Conservation (phyloP, 441 rosid genomes). For the Bocquillonia castaneifolia region DNA sequence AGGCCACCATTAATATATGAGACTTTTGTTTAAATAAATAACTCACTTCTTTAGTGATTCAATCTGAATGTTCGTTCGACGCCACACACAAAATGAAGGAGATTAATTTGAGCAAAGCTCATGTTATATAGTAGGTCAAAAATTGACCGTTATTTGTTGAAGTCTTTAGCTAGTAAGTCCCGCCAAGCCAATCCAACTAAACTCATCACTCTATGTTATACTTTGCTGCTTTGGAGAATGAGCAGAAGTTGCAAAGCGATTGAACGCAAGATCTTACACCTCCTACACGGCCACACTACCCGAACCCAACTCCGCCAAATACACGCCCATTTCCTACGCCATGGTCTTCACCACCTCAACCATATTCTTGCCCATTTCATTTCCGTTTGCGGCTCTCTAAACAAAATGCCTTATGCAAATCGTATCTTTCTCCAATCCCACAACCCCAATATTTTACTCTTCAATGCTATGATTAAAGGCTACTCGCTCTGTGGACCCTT, state of each 20-base stretch:
- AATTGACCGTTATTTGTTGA: too few relatives aligned
- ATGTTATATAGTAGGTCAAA: too few relatives aligned
- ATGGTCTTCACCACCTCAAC: slow-evolving; percentile 52
- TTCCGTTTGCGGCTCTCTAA: slow-evolving; percentile 57
- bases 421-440: slow-evolving; percentile 44
- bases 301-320: slow-evolving; percentile 54
- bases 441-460: slow-evolving; percentile 57
- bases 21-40: too few relatives aligned
- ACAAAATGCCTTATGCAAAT: slow-evolving; percentile 46
- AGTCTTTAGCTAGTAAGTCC: not conserved
- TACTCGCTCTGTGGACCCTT: slow-evolving; percentile 52
- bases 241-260: slow-evolving; percentile 28
- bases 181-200: not conserved
- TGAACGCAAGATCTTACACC: slow-evolving; percentile 62
- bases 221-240: slow-evolving; percentile 12
- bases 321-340: slow-evolving; percentile 76
- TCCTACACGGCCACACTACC: slow-evolving; percentile 61
- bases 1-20: too few relatives aligned
- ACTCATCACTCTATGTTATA: not conserved
- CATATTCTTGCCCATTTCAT: slow-evolving; percentile 61
- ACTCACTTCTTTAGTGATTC: too few relatives aligned
- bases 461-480: slow-evolving; percentile 69
- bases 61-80: too few relatives aligned
- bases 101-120: too few relatives aligned
- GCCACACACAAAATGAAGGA: too few relatives aligned